A percentile compares a stretch with the other conserved stretches of the same genome.
Conservation (phyloP, 2,329 filamentous ascomycete genomes). For the Nannizzia gypsea region DNA sequence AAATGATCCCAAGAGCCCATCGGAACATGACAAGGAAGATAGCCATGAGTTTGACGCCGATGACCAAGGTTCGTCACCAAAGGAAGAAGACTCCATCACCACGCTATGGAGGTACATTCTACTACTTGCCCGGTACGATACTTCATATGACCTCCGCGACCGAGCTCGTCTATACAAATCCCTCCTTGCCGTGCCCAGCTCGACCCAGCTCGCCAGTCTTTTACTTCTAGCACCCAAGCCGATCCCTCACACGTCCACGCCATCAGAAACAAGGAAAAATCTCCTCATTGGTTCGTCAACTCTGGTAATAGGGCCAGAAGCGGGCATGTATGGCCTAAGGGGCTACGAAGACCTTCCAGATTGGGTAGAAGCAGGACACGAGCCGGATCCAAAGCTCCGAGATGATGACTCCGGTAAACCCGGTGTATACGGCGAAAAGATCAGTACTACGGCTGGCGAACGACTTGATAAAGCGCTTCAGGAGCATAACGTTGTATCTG, state of each 20-base stretch:
- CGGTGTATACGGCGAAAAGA: conserved; percentile 27
- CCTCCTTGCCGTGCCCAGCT: conserved; percentile 61
- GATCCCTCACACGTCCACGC: conserved; percentile 78
- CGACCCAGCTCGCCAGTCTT: conserved; percentile 72
- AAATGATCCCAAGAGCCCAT: background rate
- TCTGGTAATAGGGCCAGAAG: conserved; percentile 67
- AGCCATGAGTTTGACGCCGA: conserved; percentile 10
- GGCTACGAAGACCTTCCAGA: conserved; percentile 71
- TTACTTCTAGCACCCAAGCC: conserved; percentile 91
- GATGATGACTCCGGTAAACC: conserved; percentile 42
- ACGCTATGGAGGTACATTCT: conserved; percentile 76
- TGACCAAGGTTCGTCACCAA: conserved; percentile 16
- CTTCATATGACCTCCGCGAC: conserved; percentile 88
- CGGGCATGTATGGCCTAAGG: conserved; percentile 58
- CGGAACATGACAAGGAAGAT: conserved; percentile 4
- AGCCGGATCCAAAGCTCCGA: conserved; percentile 65
- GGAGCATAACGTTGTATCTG: conserved; percentile 27
- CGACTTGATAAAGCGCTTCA: conserved; percentile 33
- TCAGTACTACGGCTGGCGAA: conserved; percentile 39
- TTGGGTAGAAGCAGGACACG: conserved; percentile 70
- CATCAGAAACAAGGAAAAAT: conserved; percentile 68
- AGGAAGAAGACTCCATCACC: conserved; percentile 51
- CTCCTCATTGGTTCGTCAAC: conserved; percentile 75
- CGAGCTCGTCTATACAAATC: conserved; percentile 79
- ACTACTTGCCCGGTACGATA: conserved; percentile 79